These are phyloP conservation scores for Aegilops longissima DNA, from an alignment of 176 grass and related monocot species.

Conservation along the genomic window DNA sequence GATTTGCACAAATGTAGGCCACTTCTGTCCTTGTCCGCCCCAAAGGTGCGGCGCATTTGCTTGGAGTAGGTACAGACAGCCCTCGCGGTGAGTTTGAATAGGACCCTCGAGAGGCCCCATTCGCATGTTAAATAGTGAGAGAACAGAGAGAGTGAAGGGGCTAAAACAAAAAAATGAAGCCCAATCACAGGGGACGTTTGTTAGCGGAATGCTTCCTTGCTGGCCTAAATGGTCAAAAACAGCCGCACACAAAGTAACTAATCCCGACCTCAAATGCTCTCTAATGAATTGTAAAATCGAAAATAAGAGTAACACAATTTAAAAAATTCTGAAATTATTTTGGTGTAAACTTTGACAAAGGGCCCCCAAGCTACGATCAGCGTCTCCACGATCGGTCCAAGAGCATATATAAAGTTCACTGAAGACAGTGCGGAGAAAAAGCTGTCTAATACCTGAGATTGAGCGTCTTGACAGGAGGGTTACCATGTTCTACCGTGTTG, in stretches of 20 bases:
- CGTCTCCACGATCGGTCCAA: background rate
- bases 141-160: too few relatives aligned
- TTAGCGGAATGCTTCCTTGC: too few relatives aligned
- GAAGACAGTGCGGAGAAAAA: too few relatives aligned
- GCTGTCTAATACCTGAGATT: background rate
- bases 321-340: too few relatives aligned
- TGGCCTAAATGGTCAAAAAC: too few relatives aligned
- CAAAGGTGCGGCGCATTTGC: constrained; percentile 12
- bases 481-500: background rate
- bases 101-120: background rate
- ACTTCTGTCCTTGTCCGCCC: background rate
- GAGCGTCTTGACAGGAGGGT: background rate
- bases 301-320: too few relatives aligned
- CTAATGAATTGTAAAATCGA: too few relatives aligned
- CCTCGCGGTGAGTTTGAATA: background rate
- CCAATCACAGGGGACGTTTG: background rate
- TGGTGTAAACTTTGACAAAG: background rate
- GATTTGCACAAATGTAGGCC: constrained; percentile 9
- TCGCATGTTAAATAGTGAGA: too few relatives aligned
- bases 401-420: background rate
- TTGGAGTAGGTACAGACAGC: background rate
- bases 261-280: too few relatives aligned
- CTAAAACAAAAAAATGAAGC: background rate
- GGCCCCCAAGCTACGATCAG: background rate
- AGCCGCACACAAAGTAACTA: too few relatives aligned